Conservation (phyloP, 352 stramenopile species). For the Aphanomyces cochlioides region DNA sequence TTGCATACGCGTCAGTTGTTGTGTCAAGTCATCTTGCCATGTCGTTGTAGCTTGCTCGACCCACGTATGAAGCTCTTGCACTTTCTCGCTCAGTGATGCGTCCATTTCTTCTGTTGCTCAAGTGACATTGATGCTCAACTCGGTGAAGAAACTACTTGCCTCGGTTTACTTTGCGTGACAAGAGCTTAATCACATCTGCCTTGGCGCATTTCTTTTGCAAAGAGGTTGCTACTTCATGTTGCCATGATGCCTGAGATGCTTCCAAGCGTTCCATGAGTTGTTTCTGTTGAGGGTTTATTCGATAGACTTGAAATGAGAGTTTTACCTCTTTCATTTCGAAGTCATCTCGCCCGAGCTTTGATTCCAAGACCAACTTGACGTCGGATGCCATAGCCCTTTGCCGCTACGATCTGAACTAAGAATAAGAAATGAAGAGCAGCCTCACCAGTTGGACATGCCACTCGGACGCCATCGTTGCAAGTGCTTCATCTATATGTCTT, state of each 20-base stretch:
- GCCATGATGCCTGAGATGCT: not conserved
- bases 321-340: not conserved
- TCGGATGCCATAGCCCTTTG: slow-evolving; percentile 24
- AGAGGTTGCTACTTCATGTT: not conserved
- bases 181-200: slow-evolving; percentile 15
- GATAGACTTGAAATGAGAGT: no score
- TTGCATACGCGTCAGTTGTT: not conserved
- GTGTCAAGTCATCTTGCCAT: not conserved
- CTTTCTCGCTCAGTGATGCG: not conserved
- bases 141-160: not conserved
- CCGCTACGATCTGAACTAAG: not conserved
- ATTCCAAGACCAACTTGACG: slow-evolving; percentile 15
- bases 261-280: not conserved
- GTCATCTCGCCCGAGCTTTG: slow-evolving; percentile 13
- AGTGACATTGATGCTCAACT: not conserved
- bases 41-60: not conserved
- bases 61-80: not conserved
- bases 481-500: not conserved
- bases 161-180: slow-evolving; percentile 24
- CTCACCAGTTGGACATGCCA: slow-evolving; percentile 16
- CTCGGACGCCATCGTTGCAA: not conserved
- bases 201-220: slow-evolving; percentile 20
- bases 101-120: slow-evolving; percentile 14
- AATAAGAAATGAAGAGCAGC: not conserved
- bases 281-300: not conserved